These are phyloP conservation scores for Morella rubra DNA, from an alignment of 306 rosid genomes.

Conservation along the genomic window DNA sequence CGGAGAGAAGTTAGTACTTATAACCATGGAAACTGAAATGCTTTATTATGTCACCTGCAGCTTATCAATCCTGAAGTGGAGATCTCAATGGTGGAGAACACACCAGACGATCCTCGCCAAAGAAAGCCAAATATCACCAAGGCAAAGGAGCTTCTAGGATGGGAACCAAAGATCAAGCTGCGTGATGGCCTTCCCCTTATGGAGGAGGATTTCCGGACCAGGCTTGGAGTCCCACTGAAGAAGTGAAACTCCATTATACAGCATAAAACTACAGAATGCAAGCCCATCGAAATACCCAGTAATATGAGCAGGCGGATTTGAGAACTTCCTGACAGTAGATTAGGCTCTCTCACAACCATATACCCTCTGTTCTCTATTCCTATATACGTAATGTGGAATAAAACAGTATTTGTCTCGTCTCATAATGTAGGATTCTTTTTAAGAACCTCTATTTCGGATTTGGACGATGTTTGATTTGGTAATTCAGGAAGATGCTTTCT, in stretches of 20 bases:
- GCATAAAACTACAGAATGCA: neutral
- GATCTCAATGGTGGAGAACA: conserved; percentile 72
- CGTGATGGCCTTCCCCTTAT: conserved; percentile 76
- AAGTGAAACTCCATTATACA: conserved; percentile 17
- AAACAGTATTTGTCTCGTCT: conserved; percentile 1
- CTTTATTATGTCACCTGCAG: conserved; percentile 39
- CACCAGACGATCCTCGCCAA: conserved; percentile 88
- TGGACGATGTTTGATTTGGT: neutral
- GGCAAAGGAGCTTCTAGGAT: conserved; percentile 64
- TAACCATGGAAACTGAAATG: neutral
- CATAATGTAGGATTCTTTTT: neutral
- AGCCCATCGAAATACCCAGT: neutral
- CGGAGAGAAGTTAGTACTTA: neutral
- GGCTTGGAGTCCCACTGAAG: conserved; percentile 54
- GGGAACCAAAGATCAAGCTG: conserved; percentile 71
- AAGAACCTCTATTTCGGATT: neutral
- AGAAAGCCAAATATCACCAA: conserved; percentile 78
- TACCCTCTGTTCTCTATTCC: neutral
- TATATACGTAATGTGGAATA: conserved; percentile 14
- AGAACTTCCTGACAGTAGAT: neutral
- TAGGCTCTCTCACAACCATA: neutral
- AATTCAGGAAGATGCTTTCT: neutral
- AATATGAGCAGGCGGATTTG: neutral
- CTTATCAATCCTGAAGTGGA: conserved; percentile 67
- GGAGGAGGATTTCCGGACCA: conserved; percentile 81